A percentile compares a stretch with the other conserved stretches of the same genome.
These are phyloP conservation scores for Sugiyamaella smithiae DNA, from an alignment of 805 yeast species.

Conservation along the genomic window DNA sequence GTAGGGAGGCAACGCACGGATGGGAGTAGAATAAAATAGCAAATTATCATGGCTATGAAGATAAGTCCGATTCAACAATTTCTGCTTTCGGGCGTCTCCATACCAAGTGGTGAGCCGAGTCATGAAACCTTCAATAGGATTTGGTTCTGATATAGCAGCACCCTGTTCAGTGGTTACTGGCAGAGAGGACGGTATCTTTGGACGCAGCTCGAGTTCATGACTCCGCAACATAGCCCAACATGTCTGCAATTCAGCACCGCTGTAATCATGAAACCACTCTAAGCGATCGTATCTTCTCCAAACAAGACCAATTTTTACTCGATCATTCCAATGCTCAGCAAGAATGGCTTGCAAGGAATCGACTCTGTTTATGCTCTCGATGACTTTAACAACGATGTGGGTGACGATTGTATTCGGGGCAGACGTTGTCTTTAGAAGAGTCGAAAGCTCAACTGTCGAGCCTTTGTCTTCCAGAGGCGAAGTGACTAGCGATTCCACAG, in stretches of 20 bases:
- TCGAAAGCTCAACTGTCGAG: constrained; percentile 8
- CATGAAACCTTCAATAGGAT: constrained; percentile 80
- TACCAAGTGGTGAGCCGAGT: constrained; percentile 50
- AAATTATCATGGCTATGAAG: constrained; percentile 60
- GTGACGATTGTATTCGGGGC: constrained; percentile 16
- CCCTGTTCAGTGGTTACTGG: constrained; percentile 25
- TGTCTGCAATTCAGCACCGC: constrained; percentile 42
- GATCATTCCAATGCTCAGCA: constrained; percentile 17
- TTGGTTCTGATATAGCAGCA: constrained; percentile 50
- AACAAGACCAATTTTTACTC: constrained; percentile 47
- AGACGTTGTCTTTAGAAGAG: constrained; percentile 8
- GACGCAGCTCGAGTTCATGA: constrained; percentile 57
- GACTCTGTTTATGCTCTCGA: constrained; percentile 32
- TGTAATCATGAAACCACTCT: constrained; percentile 60
- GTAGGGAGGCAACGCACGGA: constrained; percentile 55
- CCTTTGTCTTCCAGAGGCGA: constrained; percentile 8
- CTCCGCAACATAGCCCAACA: constrained; percentile 44
- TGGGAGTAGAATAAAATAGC: constrained; percentile 55
- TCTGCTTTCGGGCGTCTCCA: constrained; percentile 42
- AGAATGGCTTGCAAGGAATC: constrained; percentile 16
- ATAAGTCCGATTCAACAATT: constrained; percentile 56
- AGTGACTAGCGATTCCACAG: constrained; percentile 31
- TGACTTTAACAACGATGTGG: constrained; percentile 40
- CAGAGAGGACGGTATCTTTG: constrained; percentile 29
- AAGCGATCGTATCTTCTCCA: constrained; percentile 71